phyloP scores from a whole-genome alignment of 1,284 basidiomycete genomes.

The Moesziomyces antarcticus region DNA sequence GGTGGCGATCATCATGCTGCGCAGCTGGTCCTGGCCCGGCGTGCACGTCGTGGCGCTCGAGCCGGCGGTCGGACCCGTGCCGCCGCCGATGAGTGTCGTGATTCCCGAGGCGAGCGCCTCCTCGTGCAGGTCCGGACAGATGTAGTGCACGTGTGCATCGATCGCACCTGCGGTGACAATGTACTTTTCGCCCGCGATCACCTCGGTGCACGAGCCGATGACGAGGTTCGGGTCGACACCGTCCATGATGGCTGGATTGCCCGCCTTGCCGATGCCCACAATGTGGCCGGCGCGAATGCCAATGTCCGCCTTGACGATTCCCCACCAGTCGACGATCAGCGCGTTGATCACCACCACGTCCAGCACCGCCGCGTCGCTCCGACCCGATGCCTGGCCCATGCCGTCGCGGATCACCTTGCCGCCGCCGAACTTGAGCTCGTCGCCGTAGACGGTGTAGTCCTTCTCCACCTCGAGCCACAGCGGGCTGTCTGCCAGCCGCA shows the following conservation, averaged over 20 bases:
- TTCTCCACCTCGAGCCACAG: conserved; percentile 94
- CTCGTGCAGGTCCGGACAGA: conserved; percentile 86
- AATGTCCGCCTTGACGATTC: conserved; percentile 98
- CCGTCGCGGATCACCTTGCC: conserved; percentile 69
- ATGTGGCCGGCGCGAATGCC: conserved; percentile 89
- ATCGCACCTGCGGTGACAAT: conserved; percentile 93
- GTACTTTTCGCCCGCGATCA: conserved; percentile 92
- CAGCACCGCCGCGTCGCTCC: conserved; percentile 77
- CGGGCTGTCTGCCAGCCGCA: conserved; percentile 87
- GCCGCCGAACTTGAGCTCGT: conserved; percentile 95
- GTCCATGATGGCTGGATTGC: conserved; percentile 94
- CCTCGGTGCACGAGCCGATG: conserved; percentile 68
- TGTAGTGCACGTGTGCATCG: conserved; percentile 84
- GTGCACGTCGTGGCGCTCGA: conserved; percentile 96
- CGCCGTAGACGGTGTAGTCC: conserved; percentile 85
- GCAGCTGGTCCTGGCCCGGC: conserved; percentile 70
- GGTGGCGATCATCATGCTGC: conserved; percentile 72
- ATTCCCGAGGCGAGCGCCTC: conserved; percentile 72
- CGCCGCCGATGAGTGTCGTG: conserved; percentile 70
- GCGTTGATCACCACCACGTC: conserved; percentile 96
- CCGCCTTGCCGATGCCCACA: conserved; percentile 91
- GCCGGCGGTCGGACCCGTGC: conserved; percentile 88
- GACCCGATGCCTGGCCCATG: conserved; percentile 83
- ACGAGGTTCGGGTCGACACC: conserved; percentile 78
- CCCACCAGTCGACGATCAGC: conserved; percentile 91